These are phyloP conservation scores for Aspergillus caelatus DNA, from an alignment of 2,329 filamentous ascomycete species.

Conservation along the genomic window DNA sequence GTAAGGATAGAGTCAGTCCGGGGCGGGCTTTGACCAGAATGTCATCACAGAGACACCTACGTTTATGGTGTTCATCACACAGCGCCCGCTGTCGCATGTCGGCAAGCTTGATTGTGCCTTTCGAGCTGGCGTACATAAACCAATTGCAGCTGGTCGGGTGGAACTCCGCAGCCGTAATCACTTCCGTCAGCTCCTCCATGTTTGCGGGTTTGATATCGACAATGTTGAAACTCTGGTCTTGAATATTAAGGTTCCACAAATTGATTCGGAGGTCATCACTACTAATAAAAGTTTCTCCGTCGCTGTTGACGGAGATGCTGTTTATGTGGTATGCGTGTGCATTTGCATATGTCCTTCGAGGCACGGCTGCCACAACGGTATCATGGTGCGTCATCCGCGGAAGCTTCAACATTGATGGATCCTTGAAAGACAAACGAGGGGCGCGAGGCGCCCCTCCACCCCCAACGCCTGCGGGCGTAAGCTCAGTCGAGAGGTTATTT, in stretches of 20 bases:
- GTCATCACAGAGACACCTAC: conserved; percentile 57
- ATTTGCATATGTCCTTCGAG: conserved; percentile 94
- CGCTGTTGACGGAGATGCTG: conserved; percentile 99
- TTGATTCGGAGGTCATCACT: conserved; percentile 98
- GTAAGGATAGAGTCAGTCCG: conserved; percentile 15
- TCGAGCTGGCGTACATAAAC: conserved; percentile 99
- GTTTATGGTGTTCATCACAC: conserved; percentile 92
- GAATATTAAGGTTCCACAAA: conserved; percentile 98
- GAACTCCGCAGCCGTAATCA: conserved; percentile 97
- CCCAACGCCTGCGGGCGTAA: conserved; percentile 73
- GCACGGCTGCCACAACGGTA: conserved; percentile 95
- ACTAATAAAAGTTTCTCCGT: conserved; percentile 98
- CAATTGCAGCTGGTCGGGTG: conserved; percentile 97
- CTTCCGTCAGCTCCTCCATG: conserved; percentile 99
- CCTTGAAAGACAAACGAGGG: conserved; percentile 75
- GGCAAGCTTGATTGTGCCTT: conserved; percentile 97
- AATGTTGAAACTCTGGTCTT: conserved; percentile 99
- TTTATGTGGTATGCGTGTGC: conserved; percentile 99
- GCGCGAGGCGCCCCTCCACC: conserved; percentile 76
- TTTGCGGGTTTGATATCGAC: conserved; percentile 99
- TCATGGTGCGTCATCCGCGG: conserved; percentile 97
- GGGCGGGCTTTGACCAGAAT: conserved; percentile 10
- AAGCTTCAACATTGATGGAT: conserved; percentile 81
- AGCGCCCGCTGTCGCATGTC: conserved; percentile 97
- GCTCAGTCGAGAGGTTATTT: conserved; percentile 95